Base-by-base conservation (phyloP, 2,329 filamentous ascomycete genomes). In the Cladosporium cucumerinum region DNA sequence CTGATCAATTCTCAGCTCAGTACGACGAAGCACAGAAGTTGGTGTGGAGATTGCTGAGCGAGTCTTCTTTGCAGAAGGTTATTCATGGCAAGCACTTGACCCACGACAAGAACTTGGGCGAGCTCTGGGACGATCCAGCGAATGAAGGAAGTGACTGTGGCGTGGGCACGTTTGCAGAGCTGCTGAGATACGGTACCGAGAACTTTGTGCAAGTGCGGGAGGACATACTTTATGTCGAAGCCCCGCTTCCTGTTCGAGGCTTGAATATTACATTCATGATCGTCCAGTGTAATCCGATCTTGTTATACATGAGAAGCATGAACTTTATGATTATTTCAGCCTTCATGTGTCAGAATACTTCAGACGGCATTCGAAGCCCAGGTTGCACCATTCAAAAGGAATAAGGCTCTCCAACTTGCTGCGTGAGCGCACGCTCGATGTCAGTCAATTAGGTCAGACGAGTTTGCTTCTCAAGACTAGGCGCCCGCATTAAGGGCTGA, bases 81-180 rank as follows among this genome's bases (percentile, higher is more conserved):
- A 69, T 72, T 23, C 73, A 74, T 65, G 73, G 72, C 3, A 75
- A 73, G 58, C 64, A 71, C 23, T 61, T 74, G 52, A 72, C 68
- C 14, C 65, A 66, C 32, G 65, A 63, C 11, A 64, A 60, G 3
- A 65, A 69, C 18, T 52, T 73, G 34, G 73, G 73, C 5, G 57
- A 68, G n/a, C 62, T 75, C 25, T 74, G 70, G 71, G 73, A 76
- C 60, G 60, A 71, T 34, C 66, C 65, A 10, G 69, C 68, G 23
- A 72, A 72, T 32, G 65, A 69, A 63, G 64, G 69, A 28, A 69
- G 66, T 28, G 73, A 75, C 46, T 61, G 66, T 46, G 67, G 70
- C 57, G 48, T 59, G 28, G 74, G 73, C n/a, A 75, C 73, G 2
- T 76, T 74, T 67, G 73, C 69, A 14, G 71, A 70, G 66, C 49